Evolutionary conservation across 2,329 filamentous ascomycete species (phyloP), one percentile per base, ranked within the genome.

Genomic region (Ascochyta pisi): DNA sequence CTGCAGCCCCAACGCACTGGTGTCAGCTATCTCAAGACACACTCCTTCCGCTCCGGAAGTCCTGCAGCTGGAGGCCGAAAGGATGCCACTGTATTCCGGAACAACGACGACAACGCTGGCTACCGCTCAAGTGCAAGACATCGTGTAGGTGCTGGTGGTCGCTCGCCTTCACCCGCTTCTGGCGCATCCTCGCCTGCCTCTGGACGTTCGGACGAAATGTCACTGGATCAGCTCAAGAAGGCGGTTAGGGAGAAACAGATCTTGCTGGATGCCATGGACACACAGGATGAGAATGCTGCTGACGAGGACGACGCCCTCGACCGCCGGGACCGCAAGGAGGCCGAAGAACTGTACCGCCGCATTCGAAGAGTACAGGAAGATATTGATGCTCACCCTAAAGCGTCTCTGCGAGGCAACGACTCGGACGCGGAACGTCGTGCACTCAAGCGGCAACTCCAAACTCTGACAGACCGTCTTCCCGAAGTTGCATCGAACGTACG

Each of bases 1-100:
- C 81, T 99, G 58, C 87, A 98, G 57, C 94, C 95, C 4, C 95
- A 98, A 73, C 93, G 92, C 78, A 98, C 95, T 10, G 95, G 95
- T n/a, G 93, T 99, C 16, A 98, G 94, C 78, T 98, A 98, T 69
- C 84, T 98, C 67, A 99, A 99, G 78, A 93, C 86, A 51, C 94
- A 96, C 66, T 99, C 95, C 0, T 96, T 99, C 82, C 86, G 88
- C 54, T 85, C 86, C 15, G 83, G 83, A 26, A 83, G 82, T 33
- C 83, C 84, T 2, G 78, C 83, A 44, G 81, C 81, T 40, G 79
- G 79, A 40, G 85, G 84, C 34, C 89, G 93, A 44, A 98, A 98
- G 75, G 95, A 99, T 78, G 95, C 90, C 3, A 99, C 95, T 0
- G 90, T 98, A 3, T 99, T 94, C 78, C 94, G 96, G 72, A 97